Evolutionary conservation across 257 asterid genomes (phyloP), one percentile per base, ranked within the genome.

Genomic region (Forsythia suspensa): DNA sequence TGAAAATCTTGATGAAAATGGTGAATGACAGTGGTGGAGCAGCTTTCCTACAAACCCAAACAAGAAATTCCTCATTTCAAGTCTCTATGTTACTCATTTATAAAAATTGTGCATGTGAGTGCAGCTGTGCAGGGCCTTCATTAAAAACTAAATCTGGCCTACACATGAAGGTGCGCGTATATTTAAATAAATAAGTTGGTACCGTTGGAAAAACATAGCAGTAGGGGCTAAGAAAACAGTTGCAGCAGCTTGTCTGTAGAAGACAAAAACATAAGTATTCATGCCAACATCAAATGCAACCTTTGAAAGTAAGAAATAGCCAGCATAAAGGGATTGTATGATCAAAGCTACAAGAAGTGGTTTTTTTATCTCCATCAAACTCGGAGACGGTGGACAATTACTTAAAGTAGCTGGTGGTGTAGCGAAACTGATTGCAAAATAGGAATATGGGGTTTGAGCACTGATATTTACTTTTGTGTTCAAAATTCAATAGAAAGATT

Each of bases 201-300:
- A 92, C 98, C 98, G 10, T 80, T 92, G 87, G 15, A 85, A 72
- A 61, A 90, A 82, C 72, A 90, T 44, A 80, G 97, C 91, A 63
- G 91, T 79, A 81, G 98, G 97, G 51, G 86, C 85, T 63, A 94
- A 84, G 88, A 92, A 90, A 65, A 92, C 85, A 63, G 98, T 82
- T 3, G 98, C 98, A 78, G 80, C 70, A 78, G 96, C 97, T 82
- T 94, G 98, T 80, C 98, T 88, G 57, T 94, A 94, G 87, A 91
- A 91, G 76, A 94, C 95, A 40, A 92, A 94, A 9, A 94, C 92
- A 76, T 75, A 92, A 44, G 98, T 82, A 72, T 87, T 92, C 97
- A 92, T 92, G 4, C 98, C 98, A 29, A 86, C 96, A 74, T 90
- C 92, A 15, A 94, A 90, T 8, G 98, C 97, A 77, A 90, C 87